Base-by-base conservation (phyloP, 148 eudicot genomes). In the Camellia granthamiana region DNA sequence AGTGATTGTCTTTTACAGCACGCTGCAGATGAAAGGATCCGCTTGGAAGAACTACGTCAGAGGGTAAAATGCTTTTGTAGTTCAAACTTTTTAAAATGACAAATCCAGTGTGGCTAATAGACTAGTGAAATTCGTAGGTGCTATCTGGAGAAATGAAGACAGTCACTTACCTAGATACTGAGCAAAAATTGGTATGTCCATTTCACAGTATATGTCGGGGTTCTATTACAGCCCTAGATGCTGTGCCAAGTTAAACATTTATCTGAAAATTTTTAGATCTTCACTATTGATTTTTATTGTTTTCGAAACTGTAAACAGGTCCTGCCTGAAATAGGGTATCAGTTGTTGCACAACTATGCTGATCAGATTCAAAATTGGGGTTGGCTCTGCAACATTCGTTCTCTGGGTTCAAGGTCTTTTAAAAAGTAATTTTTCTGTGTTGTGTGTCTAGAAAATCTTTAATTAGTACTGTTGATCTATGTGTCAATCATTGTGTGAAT, bases 11-110 rank as follows among this genome's bases (percentile, higher is more conserved):
- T 81, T 84, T 84, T 44, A 23, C 94, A 96, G 99, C 99, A 96
- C 86, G 99, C 99, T 79, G 99, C 99, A 21, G 99, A 96, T 85
- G 99, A 96, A 85, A 89, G 99, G 85, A 94, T 96, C 72, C 92
- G 92, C 79, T 87, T 96, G 82, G 99, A 96, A 88, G 99, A 93
- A 72, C 84, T 96, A 83, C 97, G 95, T 69, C 78, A 84, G 19
- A 92, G 92, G 99, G 99, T 96, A 89, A 61, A 60, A 41, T 11
- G 38, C 38, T 59, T 51, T 16, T 14, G 7, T 47, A 23, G n/a
- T 78, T 55, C n/a, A 5, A 77, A 72, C 44, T 82, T 74, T 55
- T 54, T 54, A 18, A 74, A 7, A 74, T 67, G 54, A 38, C 66
- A 52, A 66, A 44, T 52, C 2, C 68, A 15, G 58, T 14, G 59